phyloP scores from a whole-genome alignment of 345 rosid genomes.

The Ceriops decandra region DNA sequence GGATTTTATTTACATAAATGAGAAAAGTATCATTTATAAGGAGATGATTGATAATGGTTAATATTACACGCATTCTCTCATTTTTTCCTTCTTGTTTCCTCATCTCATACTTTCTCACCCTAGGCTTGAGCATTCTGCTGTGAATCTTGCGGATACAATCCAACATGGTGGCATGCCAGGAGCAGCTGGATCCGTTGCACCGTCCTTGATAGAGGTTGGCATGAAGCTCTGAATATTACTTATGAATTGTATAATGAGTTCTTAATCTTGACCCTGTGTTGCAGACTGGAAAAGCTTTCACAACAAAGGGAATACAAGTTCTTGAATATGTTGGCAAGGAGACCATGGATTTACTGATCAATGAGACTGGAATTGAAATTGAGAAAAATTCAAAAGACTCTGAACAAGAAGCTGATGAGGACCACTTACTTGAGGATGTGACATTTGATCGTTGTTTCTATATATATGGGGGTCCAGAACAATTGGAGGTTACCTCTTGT shows the following conservation, averaged over 20 bases:
- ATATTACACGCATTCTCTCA: neutral
- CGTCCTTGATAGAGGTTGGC: slow-evolving; percentile 80
- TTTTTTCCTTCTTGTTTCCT: neutral
- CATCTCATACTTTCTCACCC: slow-evolving; percentile 6
- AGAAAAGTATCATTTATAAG: neutral
- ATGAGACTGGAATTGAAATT: slow-evolving; percentile 72
- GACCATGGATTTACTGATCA: slow-evolving; percentile 82
- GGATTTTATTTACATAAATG: neutral
- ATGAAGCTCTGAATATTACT: slow-evolving; percentile 16
- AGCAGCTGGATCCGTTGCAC: slow-evolving; percentile 67
- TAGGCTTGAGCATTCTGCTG: slow-evolving; percentile 81
- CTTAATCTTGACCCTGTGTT: slow-evolving; percentile 20
- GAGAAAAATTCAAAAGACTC: slow-evolving; percentile 50
- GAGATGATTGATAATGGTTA: neutral
- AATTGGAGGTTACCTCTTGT: slow-evolving; percentile 64
- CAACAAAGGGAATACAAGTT: slow-evolving; percentile 93
- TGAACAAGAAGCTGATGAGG: slow-evolving; percentile 46
- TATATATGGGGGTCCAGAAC: slow-evolving; percentile 99
- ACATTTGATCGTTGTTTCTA: slow-evolving; percentile 97
- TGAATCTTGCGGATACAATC: slow-evolving; percentile 54
- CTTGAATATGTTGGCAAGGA: slow-evolving; percentile 95
- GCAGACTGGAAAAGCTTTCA: slow-evolving; percentile 91
- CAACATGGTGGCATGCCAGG: slow-evolving; percentile 59
- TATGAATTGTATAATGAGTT: slow-evolving; percentile 3
- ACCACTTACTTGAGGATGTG: slow-evolving; percentile 77